Evolutionary conservation across 192 early-diverging fungal genomes (phyloP).

Genomic region (Haplosporangium gracile): DNA sequence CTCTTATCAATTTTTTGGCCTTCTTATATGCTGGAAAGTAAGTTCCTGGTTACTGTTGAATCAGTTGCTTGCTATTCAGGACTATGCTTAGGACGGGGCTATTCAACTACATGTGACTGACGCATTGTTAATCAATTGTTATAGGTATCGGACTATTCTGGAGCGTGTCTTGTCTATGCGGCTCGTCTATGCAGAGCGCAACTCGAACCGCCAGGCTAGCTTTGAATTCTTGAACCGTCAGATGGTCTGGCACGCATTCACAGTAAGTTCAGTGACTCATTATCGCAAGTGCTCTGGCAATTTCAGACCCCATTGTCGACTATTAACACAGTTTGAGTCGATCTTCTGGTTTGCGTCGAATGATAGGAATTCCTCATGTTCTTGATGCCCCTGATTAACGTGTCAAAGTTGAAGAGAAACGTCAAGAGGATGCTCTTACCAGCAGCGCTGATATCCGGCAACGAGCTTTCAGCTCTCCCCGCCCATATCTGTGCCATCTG

Average conservation of each 20-base stretch:
- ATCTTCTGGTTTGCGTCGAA: constrained; percentile 20
- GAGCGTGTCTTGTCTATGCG: constrained; percentile 88
- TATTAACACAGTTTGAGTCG: constrained; percentile 2
- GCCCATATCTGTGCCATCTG: constrained; percentile 85
- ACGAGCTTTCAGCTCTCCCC: constrained; percentile 69
- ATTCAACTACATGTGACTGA: neutral
- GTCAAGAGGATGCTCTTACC: constrained; percentile 63
- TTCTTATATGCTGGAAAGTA: constrained; percentile 89
- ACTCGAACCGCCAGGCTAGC: constrained; percentile 81
- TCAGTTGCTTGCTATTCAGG: neutral
- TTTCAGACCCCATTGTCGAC: neutral
- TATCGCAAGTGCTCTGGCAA: neutral
- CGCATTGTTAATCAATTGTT: neutral
- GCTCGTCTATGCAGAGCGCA: constrained; percentile 83
- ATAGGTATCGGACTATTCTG: constrained; percentile 79
- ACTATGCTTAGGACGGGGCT: neutral
- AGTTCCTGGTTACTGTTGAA: constrained; percentile 17
- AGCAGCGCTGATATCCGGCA: constrained; percentile 57
- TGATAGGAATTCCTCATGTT: constrained; percentile 89
- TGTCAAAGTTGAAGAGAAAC: constrained; percentile 66
- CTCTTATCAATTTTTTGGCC: constrained; percentile 85
- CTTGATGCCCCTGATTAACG: constrained; percentile 84
- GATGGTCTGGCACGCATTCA: constrained; percentile 94
- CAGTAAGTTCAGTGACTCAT: constrained; percentile 61
- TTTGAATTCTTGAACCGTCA: constrained; percentile 96